Evolutionary conservation across 75 land plant genomes (phyloP).

Genomic region (Cryptomeria japonica): DNA sequence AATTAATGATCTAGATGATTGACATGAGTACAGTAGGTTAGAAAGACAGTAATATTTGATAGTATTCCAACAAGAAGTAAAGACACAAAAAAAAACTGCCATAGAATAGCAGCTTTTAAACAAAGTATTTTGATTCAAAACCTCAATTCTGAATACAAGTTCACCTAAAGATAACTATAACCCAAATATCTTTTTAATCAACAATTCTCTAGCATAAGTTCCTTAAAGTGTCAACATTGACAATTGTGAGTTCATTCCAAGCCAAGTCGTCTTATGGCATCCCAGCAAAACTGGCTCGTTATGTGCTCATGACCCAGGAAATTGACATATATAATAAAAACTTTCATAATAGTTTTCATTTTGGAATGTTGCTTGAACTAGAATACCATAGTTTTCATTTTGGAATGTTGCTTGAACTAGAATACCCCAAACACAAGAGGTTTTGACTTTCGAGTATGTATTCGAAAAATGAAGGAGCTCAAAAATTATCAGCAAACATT

Average conservation of each 20-base stretch:
- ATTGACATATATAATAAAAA: neutral
- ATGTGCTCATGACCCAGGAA: neutral
- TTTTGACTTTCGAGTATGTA: neutral
- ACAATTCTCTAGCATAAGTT: neutral
- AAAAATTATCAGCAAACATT: neutral
- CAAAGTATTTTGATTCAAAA: neutral
- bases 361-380: neutral
- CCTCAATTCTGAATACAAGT: neutral
- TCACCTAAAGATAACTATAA: neutral
- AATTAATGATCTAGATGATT: neutral
- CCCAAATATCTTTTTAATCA: neutral
- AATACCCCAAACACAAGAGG: neutral
- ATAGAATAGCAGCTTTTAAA: neutral
- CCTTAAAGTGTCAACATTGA: neutral
- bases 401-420: neutral
- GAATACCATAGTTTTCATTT: neutral
- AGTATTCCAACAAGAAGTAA: neutral
- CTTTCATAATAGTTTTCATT: neutral
- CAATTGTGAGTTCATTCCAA: neutral
- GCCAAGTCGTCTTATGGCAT: neutral
- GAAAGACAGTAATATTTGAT: neutral
- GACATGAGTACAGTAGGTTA: neutral
- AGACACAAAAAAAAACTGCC: neutral
- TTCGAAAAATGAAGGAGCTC: neutral
- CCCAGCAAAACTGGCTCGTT: neutral